Evolutionary conservation across 2,329 filamentous ascomycete species (phyloP).

Genomic region (Conoideocrella luteorostrata): DNA sequence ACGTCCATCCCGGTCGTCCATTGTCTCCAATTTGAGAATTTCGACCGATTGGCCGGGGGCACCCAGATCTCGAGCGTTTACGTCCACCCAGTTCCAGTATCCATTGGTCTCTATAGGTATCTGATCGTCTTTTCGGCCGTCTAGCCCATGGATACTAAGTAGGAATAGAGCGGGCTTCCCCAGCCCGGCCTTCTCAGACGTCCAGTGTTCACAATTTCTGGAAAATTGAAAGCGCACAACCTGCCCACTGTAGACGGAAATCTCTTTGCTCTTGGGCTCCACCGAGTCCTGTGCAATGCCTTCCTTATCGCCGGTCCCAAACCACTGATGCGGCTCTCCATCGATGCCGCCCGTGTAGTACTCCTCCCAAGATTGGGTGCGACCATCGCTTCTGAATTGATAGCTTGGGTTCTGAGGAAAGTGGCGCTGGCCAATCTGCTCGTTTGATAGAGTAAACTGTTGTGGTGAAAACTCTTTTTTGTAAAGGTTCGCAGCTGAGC

Average conservation of each 20-base stretch:
- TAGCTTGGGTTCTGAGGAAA: constrained; percentile 63
- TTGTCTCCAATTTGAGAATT: constrained; percentile 52
- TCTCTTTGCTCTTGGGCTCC: constrained; percentile 42
- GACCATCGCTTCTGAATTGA: constrained; percentile 71
- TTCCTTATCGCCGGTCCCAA: constrained; percentile 37
- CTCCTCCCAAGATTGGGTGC: constrained; percentile 68
- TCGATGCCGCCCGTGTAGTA: constrained; percentile 61
- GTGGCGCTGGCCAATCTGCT: constrained; percentile 74
- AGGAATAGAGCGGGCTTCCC: constrained; percentile 65
- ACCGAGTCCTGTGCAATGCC: constrained; percentile 54
- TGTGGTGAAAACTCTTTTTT: constrained; percentile 60
- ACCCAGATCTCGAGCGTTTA: constrained; percentile 60
- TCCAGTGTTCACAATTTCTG: constrained; percentile 78
- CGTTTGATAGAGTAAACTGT: constrained; percentile 58
- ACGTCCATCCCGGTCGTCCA: constrained; percentile 40
- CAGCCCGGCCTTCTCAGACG: constrained; percentile 58
- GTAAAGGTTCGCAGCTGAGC: constrained; percentile 48
- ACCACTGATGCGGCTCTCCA: constrained; percentile 43
- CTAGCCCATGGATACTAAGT: constrained; percentile 57
- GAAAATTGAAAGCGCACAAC: constrained; percentile 73
- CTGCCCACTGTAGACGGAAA: constrained; percentile 51
- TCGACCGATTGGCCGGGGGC: constrained; percentile 61
- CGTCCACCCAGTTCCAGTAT: constrained; percentile 75
- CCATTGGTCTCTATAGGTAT: constrained; percentile 72
- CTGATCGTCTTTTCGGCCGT: constrained; percentile 61